Percentiles rank a stretch among this genome's conserved stretches.
Evolutionary conservation across 1,139 yeast species (phyloP).

Genomic region (Geotrichum citri-aurantii): DNA sequence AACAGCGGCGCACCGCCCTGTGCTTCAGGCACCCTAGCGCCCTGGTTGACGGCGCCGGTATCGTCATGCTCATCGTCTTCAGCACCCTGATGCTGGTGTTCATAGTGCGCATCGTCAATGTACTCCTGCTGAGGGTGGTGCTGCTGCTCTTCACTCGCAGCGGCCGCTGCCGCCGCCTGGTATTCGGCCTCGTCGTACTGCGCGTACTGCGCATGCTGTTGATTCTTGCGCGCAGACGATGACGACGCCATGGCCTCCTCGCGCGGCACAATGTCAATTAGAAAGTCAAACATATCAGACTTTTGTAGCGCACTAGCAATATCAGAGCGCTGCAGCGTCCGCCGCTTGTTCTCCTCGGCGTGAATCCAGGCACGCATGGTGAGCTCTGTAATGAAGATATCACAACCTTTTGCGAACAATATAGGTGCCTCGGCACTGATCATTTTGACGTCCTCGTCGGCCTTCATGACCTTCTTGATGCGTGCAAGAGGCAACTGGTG

Average conservation of each 20-base stretch:
- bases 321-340: constrained; percentile 89
- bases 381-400: constrained; percentile 88
- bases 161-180: constrained; percentile 15
- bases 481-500: constrained; percentile 93
- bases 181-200: constrained; percentile 11
- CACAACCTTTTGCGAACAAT: constrained; percentile 95
- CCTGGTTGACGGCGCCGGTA: neutral
- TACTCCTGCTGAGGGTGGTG: constrained; percentile 8
- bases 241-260: constrained; percentile 33
- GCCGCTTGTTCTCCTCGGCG: constrained; percentile 90
- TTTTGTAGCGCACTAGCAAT: constrained; percentile 93
- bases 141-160: constrained; percentile 14
- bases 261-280: constrained; percentile 92
- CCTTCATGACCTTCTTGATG: constrained; percentile 93
- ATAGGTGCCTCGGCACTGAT: constrained; percentile 98
- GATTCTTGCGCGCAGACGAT: constrained; percentile 15
- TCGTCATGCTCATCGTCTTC: constrained; percentile 10
- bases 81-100: constrained; percentile 14
- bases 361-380: constrained; percentile 99
- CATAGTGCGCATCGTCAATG: constrained; percentile 4
- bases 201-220: constrained; percentile 16
- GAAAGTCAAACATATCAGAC: constrained; percentile 93
- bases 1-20: constrained; percentile 12
- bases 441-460: constrained; percentile 96
- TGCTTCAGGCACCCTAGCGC: constrained; percentile 1